phyloP scores from a whole-genome alignment of 805 yeast genomes.

The Candida ortonii region DNA sequence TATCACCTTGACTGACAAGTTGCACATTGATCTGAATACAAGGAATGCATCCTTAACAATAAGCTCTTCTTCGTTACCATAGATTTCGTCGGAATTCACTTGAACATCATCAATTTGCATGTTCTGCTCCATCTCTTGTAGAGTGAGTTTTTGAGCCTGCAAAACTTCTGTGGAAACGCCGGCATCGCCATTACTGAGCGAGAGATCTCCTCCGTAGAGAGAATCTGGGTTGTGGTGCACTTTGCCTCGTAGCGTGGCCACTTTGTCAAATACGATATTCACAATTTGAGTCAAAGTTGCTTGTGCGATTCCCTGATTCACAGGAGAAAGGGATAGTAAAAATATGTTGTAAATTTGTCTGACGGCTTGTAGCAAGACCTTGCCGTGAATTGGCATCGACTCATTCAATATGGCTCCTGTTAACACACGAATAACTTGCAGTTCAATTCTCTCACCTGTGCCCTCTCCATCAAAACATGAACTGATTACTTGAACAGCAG shows the following conservation, averaged over 20 bases:
- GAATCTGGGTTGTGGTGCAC: conserved; percentile 2
- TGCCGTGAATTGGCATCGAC: conserved; percentile 83
- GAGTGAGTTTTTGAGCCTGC: conserved; percentile 40
- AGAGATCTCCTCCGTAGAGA: conserved; percentile 4
- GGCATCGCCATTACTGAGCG: not conserved
- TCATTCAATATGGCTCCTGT: conserved; percentile 85
- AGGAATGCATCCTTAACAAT: conserved; percentile 88
- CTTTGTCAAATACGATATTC: conserved; percentile 77
- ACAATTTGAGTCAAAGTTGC: conserved; percentile 92
- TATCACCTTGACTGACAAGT: conserved; percentile 78
- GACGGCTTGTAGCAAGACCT: conserved; percentile 81
- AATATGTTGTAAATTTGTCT: conserved; percentile 93
- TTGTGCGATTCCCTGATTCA: conserved; percentile 92
- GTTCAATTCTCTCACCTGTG: conserved; percentile 82
- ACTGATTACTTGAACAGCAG: conserved; percentile 79
- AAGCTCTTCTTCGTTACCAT: conserved; percentile 59
- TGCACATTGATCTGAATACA: conserved; percentile 92
- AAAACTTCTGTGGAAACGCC: conserved; percentile 2
- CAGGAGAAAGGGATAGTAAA: conserved; percentile 72
- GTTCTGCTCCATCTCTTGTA: conserved; percentile 54
- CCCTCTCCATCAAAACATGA: conserved; percentile 89
- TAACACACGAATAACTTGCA: conserved; percentile 89
- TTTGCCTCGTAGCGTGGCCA: conserved; percentile 22
- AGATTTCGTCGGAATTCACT: conserved; percentile 43
- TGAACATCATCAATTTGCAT: conserved; percentile 52